A percentile compares a stretch with the other conserved stretches of the same genome.
These are phyloP conservation scores for Papilionanthe hybrid DNA, from an alignment of 116 monocot genomes.

Conservation along the genomic window DNA sequence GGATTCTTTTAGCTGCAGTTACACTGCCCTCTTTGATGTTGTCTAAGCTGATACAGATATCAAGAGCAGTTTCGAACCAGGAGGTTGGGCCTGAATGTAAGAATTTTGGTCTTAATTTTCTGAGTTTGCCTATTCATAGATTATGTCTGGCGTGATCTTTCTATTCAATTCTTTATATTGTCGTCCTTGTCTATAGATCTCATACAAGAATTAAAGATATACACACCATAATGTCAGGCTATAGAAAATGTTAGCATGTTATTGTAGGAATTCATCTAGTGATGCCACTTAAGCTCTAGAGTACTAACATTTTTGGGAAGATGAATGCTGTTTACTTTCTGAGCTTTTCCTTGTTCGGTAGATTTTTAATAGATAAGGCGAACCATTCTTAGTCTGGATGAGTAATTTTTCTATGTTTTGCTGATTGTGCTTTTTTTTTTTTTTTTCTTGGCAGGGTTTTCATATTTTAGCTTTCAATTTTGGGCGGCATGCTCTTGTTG, in stretches of 20 bases:
- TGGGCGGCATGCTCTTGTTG: constrained; percentile 63
- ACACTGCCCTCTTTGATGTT: constrained; percentile 83
- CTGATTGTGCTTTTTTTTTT: constrained; percentile 7
- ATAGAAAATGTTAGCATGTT: background rate
- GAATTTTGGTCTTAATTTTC: background rate
- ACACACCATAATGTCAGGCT: background rate
- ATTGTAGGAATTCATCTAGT: background rate
- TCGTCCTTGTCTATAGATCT: background rate
- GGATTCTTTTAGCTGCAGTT: constrained; percentile 71
- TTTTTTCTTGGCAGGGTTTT: constrained; percentile 30
- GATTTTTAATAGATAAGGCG: background rate
- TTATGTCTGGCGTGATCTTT: background rate
- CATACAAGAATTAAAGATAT: background rate
- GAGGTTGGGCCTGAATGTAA: constrained; percentile 47
- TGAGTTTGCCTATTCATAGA: background rate
- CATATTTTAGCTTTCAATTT: constrained; percentile 49
- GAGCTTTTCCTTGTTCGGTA: background rate
- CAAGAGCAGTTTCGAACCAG: constrained; percentile 33
- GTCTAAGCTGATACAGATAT: constrained; percentile 68
- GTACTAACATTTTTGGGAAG: background rate
- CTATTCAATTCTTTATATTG: background rate
- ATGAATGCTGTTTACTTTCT: background rate
- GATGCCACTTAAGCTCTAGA: background rate
- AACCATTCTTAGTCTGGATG: background rate
- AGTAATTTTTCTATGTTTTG: background rate